Evolutionary conservation across 768 basidiomycete genomes (phyloP).

Genomic region (Mycena alexandri): DNA sequence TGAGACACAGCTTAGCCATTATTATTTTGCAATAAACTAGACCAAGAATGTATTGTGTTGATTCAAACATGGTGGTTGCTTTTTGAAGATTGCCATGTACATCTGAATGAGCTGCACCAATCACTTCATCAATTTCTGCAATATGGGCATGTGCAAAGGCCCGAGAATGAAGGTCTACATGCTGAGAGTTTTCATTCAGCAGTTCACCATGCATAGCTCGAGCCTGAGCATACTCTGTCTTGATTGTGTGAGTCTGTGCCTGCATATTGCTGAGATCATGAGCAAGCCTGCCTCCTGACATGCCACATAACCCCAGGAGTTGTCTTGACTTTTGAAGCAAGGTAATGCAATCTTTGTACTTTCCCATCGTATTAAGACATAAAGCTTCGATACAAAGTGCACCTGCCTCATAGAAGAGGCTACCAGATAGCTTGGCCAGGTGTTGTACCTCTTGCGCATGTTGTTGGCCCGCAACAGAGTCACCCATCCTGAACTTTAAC

Average conservation of each 20-base stretch:
- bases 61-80: neutral
- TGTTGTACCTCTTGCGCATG: neutral
- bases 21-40: neutral
- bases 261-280: neutral
- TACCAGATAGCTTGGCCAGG: neutral
- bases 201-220: neutral
- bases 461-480: neutral
- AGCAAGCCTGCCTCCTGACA: neutral
- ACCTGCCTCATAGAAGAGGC: neutral
- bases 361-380: neutral
- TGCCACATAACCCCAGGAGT: neutral
- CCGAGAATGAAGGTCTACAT: neutral
- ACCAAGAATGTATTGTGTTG: neutral
- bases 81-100: neutral
- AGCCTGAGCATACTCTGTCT: neutral
- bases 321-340: neutral
- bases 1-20: neutral
- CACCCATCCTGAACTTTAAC: neutral
- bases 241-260: neutral
- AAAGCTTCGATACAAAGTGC: conserved; percentile 1
- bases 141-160: neutral
- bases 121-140: neutral
- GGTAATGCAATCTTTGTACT: neutral
- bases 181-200: neutral
- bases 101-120: neutral